Base-by-base conservation (phyloP, 768 basidiomycete genomes). In the Auricularia cornea region DNA sequence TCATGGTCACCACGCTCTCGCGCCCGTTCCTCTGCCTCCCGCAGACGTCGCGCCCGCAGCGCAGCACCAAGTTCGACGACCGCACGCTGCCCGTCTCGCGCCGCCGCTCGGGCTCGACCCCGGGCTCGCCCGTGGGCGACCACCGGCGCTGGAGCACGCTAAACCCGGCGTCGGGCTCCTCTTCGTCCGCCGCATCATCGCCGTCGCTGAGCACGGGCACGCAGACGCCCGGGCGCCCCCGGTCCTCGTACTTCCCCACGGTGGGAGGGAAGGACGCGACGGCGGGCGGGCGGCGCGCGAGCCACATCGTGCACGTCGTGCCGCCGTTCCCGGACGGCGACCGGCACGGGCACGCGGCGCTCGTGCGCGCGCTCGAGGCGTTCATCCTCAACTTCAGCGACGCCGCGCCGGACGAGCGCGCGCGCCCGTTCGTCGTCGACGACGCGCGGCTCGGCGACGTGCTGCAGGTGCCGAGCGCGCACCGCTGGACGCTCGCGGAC, bases 1-100 rank as follows among this genome's bases (percentile, higher is more conserved):
- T 79, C 60, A 73, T 79, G 14, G 72, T 78, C 16, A 78, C 77
- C 29, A 76, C 78, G 14, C 71, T 79, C 33, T 70, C 71, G 11
- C 72, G 75, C 3, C 73, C 77, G 5, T 78, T 75, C 65, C 70
- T 79, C 32, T 62, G 26, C 32, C 20, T 26, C 12, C 38, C 38
- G 29, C 31, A 18, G 8, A 41, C 23, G 28, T 5, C 26, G 14
- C 32, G 38, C 28, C 30, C 28, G 12, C 60, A 59, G 1, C 52
- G 54, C 56, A 54, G 28, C 38, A 61, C 28, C 12, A 52, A 31
- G 6, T 31, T 16, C 16, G 16, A 29, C 26, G 44, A 44, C 33
- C 26, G 59, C n/a, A 29, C 40, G n/a, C 59, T 29, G 64, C 67
- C 8, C 61, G 72, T n/a, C 64, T 62, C 3, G 44, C 62, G 51